Percentiles rank a stretch among this genome's conserved stretches.
Conservation (phyloP, 2,329 filamentous ascomycete species). For the Phaeomoniella chlamydospora region DNA sequence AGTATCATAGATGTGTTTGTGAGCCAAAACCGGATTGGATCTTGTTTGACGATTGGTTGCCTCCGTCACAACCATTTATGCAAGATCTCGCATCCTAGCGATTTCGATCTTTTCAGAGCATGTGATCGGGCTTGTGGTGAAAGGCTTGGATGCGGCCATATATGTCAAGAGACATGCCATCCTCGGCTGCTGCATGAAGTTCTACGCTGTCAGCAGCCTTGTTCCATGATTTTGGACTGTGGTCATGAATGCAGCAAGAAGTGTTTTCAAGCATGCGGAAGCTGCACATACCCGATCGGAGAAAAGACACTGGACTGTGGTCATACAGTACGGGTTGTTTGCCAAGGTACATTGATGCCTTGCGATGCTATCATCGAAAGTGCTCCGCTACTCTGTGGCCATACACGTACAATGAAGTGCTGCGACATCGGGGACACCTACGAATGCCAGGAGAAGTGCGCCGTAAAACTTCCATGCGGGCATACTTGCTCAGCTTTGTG, state of each 20-base stretch:
- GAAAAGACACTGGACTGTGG: conserved; percentile 8
- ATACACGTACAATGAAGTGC: conserved; percentile 8
- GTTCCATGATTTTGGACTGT: conserved; percentile 8
- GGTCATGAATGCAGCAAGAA: conserved; percentile 8
- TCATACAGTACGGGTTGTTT: conserved; percentile 7
- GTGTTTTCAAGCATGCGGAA: conserved; percentile 10
- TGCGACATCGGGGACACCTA: conserved; percentile 4
- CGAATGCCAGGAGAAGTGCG: conserved; percentile 5
- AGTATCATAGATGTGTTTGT: conserved; percentile 11
- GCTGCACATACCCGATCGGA: conserved; percentile 4
- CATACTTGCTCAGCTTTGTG: conserved; percentile 6
- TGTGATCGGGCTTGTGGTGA: conserved; percentile 11
- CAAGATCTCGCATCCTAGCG: conserved; percentile 8
- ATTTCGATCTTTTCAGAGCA: conserved; percentile 10
- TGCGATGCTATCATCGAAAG: conserved; percentile 6
- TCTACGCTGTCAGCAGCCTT: conserved; percentile 9
- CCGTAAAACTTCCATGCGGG: conserved; percentile 5
- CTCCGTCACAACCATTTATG: conserved; percentile 9
- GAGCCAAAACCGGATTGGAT: conserved; percentile 9
- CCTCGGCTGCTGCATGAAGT: conserved; percentile 8
- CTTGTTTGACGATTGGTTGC: conserved; percentile 12
- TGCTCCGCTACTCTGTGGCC: conserved; percentile 7
- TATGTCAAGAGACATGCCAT: conserved; percentile 10
- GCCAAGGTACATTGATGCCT: conserved; percentile 6
- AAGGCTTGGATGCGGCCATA: conserved; percentile 13